Conservation (phyloP, 2,329 filamentous ascomycete species). For the Colletotrichum eleusines region DNA sequence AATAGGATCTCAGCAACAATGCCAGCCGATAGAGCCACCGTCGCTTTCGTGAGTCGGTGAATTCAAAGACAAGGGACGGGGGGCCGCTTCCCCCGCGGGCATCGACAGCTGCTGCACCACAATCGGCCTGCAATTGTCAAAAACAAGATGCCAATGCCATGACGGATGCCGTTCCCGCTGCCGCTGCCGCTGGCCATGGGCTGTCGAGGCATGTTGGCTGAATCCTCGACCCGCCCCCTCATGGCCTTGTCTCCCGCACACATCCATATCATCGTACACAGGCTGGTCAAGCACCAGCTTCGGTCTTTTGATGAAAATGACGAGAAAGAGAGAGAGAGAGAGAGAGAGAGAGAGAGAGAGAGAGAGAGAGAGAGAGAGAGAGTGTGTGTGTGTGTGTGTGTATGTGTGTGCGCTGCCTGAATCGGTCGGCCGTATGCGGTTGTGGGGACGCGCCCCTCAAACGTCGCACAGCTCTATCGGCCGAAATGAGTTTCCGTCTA, state of each 20-base stretch:
- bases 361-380: too few species aligned
- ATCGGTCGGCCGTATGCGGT: constrained; percentile 37
- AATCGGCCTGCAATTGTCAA: constrained; percentile 2
- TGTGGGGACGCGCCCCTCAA: constrained; percentile 31
- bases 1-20: constrained; percentile 28
- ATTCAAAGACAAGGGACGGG: constrained; percentile 26
- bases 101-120: constrained; percentile 25
- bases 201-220: constrained; percentile 12
- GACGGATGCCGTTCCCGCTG: constrained; percentile 6
- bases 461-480: constrained; percentile 38
- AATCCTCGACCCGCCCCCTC: constrained; percentile 5
- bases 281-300: constrained; percentile 1
- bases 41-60: constrained; percentile 38
- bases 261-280: background rate
- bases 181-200: constrained; percentile 4
- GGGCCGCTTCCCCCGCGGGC: constrained; percentile 26
- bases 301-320: constrained; percentile 14
- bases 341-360: background rate
- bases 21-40: constrained; percentile 26
- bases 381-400: background rate
- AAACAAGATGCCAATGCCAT: background rate
- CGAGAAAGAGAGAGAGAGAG: background rate
- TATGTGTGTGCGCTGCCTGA: background rate
- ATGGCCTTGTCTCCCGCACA: constrained; percentile 12
- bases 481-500: constrained; percentile 37